Evolutionary conservation across 257 asterid species (phyloP).

Genomic region (Salvia hispanica): DNA sequence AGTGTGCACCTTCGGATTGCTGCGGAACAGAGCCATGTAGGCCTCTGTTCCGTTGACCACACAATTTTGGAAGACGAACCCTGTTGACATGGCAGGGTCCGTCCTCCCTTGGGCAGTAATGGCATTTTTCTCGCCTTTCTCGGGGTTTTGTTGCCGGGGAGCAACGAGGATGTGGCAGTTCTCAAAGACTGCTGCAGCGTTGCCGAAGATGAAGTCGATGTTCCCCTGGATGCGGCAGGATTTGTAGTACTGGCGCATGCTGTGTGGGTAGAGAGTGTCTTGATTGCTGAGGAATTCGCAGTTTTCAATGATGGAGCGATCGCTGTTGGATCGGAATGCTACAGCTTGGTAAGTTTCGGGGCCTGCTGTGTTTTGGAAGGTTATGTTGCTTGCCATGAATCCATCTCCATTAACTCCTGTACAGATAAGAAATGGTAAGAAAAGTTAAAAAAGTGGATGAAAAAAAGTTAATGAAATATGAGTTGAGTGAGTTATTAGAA

Average conservation of each 20-base stretch:
- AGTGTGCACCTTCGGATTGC: constrained; percentile 39
- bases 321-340: constrained; percentile 57
- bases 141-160: constrained; percentile 41
- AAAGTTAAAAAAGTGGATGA: too few species aligned
- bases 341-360: constrained; percentile 55
- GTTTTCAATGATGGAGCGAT: constrained; percentile 42
- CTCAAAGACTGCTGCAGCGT: constrained; percentile 51
- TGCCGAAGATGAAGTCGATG: constrained; percentile 61
- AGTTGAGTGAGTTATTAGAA: too few species aligned
- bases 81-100: constrained; percentile 38
- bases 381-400: constrained; percentile 52
- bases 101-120: too few species aligned
- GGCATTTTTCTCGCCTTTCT: constrained; percentile 3
- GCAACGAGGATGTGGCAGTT: constrained; percentile 46
- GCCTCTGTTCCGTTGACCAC: constrained; percentile 49
- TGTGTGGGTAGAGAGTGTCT: constrained; percentile 58
- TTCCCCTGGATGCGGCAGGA: constrained; percentile 25
- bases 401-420: constrained; percentile 61
- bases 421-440: too few species aligned
- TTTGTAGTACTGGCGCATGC: constrained; percentile 57
- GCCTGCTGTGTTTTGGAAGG: constrained; percentile 18
- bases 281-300: constrained; percentile 61
- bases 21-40: constrained; percentile 40
- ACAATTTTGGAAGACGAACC: constrained; percentile 52
- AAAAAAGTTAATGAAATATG: too few species aligned